Evolutionary conservation across 140 eudicot genomes (phyloP).

Genomic region (Anethum foeniculum): DNA sequence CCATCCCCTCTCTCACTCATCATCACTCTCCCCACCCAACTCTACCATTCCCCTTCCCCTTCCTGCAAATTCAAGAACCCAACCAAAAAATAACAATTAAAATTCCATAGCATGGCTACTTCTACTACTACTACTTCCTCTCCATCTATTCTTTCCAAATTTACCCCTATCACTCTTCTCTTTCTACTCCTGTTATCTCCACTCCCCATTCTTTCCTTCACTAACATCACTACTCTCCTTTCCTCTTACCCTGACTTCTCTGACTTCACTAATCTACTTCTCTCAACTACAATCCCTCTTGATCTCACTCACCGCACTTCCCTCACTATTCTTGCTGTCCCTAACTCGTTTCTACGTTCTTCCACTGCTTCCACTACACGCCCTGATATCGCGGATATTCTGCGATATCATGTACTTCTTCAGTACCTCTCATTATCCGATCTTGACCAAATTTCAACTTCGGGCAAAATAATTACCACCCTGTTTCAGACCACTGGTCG

Average conservation of each 20-base stretch:
- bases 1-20: background rate
- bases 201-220: slow-evolving; percentile 38
- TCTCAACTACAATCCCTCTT: slow-evolving; percentile 59
- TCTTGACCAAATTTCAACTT: slow-evolving; percentile 38
- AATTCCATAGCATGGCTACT: slow-evolving; percentile 33
- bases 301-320: slow-evolving; percentile 54
- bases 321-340: slow-evolving; percentile 77
- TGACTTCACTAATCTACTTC: slow-evolving; percentile 56
- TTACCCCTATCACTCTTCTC: slow-evolving; percentile 38
- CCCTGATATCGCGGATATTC: slow-evolving; percentile 52
- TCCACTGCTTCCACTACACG: slow-evolving; percentile 13
- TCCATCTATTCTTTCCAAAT: slow-evolving; percentile 29
- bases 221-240: slow-evolving; percentile 57
- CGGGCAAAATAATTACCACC: slow-evolving; percentile 64
- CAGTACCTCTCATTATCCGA: slow-evolving; percentile 54
- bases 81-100: background rate
- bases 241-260: slow-evolving; percentile 71
- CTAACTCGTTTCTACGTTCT: slow-evolving; percentile 55
- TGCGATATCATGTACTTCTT: slow-evolving; percentile 79
- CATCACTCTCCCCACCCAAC: background rate
- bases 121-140: background rate
- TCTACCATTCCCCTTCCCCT: background rate
- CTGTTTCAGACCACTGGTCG: slow-evolving; percentile 82
- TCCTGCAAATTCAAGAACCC: background rate
- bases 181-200: slow-evolving; percentile 30